These are phyloP conservation scores for Colletotrichum sp. DNA, from an alignment of 2,329 filamentous ascomycete species.

Conservation along the genomic window DNA sequence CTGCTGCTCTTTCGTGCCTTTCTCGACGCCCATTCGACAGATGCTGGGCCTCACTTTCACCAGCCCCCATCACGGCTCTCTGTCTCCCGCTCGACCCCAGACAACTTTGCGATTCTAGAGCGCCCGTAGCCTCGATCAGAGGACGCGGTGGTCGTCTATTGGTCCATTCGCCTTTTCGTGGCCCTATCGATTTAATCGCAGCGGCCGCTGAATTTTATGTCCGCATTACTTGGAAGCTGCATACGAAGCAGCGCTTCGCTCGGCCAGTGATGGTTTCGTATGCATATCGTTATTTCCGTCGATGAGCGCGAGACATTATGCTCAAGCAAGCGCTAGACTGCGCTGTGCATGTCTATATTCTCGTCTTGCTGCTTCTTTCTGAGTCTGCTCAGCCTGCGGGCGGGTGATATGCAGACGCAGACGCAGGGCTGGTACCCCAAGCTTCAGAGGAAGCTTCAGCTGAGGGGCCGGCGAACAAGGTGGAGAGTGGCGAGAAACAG, in stretches of 20 bases:
- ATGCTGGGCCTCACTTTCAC: background rate
- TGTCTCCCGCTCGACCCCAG: background rate
- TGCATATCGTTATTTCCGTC: background rate
- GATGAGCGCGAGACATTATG: background rate
- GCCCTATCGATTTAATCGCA: background rate
- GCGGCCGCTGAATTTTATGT: background rate
- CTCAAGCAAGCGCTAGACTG: background rate
- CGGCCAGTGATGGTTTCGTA: background rate
- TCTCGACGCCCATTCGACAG: background rate
- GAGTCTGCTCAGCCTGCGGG: background rate
- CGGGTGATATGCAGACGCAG: background rate
- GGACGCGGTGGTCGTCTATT: background rate
- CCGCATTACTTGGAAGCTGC: background rate
- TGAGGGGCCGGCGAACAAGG: background rate
- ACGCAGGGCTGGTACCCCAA: background rate
- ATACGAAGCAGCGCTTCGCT: background rate
- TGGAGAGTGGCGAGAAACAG: constrained; percentile 1
- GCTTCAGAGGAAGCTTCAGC: background rate
- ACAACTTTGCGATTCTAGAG: background rate
- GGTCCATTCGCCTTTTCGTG: background rate
- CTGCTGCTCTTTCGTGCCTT: background rate
- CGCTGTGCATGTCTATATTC: background rate
- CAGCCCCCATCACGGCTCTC: background rate
- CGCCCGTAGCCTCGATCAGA: background rate
- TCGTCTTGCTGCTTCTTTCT: background rate